These are phyloP conservation scores for Salix brachista DNA, from an alignment of 345 rosid species.

Conservation along the genomic window DNA sequence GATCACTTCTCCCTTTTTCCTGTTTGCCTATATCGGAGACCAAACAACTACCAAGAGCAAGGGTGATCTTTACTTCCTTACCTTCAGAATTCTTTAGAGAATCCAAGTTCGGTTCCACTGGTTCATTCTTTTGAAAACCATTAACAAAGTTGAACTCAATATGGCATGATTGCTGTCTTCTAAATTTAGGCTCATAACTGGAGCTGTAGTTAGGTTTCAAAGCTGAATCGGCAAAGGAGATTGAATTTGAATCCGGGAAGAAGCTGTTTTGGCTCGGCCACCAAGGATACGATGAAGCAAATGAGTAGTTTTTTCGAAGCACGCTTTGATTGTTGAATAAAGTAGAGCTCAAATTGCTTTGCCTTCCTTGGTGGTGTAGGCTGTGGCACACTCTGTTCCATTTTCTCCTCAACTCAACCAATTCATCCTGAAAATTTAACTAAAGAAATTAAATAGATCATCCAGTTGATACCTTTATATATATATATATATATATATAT, in stretches of 20 bases:
- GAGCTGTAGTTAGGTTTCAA: slow-evolving; percentile 30
- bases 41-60: slow-evolving; percentile 60
- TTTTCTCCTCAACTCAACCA: slow-evolving; percentile 52
- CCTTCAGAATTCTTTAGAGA: slow-evolving; percentile 52
- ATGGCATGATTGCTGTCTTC: slow-evolving; percentile 62
- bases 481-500: too few relatives aligned
- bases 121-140: slow-evolving; percentile 24
- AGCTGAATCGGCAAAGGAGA: slow-evolving; percentile 42
- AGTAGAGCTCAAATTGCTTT: slow-evolving; percentile 10
- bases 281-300: slow-evolving; percentile 44
- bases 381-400: slow-evolving; percentile 71
- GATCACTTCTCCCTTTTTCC: slow-evolving; percentile 26
- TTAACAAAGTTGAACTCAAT: slow-evolving; percentile 56
- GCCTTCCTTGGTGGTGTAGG: slow-evolving; percentile 42
- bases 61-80: slow-evolving; percentile 65
- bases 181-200: slow-evolving; percentile 55
- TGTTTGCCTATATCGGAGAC: slow-evolving; percentile 36
- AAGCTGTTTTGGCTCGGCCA: slow-evolving; percentile 43
- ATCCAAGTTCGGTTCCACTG: slow-evolving; percentile 52
- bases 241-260: slow-evolving; percentile 41
- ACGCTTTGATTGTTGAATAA: slow-evolving; percentile 23
- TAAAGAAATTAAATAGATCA: background rate
- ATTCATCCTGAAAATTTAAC: slow-evolving; percentile 44
- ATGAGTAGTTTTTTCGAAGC: slow-evolving; percentile 26
- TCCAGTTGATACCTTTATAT: background rate